Evolutionary conservation across 2,329 filamentous ascomycete genomes (phyloP), one percentile per base, ranked within the genome.

Genomic region (Fusarium sublunatum): DNA sequence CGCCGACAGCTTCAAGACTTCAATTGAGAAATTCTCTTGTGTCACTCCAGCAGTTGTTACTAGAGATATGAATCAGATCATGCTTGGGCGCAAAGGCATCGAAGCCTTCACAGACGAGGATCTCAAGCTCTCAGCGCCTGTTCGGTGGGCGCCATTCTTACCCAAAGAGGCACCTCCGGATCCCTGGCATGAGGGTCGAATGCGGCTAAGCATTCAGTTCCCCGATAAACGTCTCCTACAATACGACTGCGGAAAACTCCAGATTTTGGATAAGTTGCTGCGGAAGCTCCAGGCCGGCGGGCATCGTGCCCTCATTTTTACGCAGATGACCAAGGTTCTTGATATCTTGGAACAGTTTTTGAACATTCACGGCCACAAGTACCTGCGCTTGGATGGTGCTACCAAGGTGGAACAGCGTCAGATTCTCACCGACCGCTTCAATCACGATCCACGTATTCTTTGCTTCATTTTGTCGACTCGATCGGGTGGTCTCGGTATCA

Each of bases 261-360:
- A 99, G 72, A 88, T 90, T 15, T 84, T 99, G 13, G 95, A 96
- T 71, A 89, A 89, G 59, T 84, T 99, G 2, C 84, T 99, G 12
- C 90, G 95, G 9, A 89, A 91, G 61, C 83, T 99, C 7, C 93
- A 98, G 77, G 87, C 91, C 3, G 93, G 92, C 35, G 93, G 93
- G 2, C 95, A 98, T 72, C 91, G 96, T 7, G 95, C 93, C 9
- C 83, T 99, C 46, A 99, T 99, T 74, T 99, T 99, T 77, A 98
- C 96, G 0, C 95, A 99, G 73, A 99, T 99, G 95, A 98, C 95
- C 42, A 97, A 96, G 75, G 95, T 98, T 41, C 84, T 99, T 15
- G 94, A 99, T 75, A 96, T 99, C 52, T 83, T 99, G 3, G 95
- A 99, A 75, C 93, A 95, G 68, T 99, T 99, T 73, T 86, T 99